Conservation (phyloP, 2,329 filamentous ascomycete species). For the Apiospora saccharicola region DNA sequence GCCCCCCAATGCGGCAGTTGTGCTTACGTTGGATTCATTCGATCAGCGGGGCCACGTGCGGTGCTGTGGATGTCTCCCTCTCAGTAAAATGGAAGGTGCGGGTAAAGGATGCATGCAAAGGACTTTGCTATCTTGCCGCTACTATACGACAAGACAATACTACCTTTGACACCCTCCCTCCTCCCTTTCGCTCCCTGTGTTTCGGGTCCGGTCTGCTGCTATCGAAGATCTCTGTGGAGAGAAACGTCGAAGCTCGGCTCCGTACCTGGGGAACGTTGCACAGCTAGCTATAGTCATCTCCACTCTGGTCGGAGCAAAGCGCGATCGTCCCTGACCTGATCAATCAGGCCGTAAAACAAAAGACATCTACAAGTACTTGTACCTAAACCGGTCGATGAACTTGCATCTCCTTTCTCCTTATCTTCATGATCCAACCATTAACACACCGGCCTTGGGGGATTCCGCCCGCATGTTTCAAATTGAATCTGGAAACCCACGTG, state of each 20-base stretch:
- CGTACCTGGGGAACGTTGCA: neutral
- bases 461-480: slow-evolving; percentile 1
- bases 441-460: neutral
- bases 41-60: slow-evolving; percentile 9
- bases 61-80: slow-evolving; percentile 12
- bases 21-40: slow-evolving; percentile 19
- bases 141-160: neutral
- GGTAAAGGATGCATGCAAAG: neutral
- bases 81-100: neutral
- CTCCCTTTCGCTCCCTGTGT: neutral
- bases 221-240: neutral
- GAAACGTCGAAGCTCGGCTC: neutral
- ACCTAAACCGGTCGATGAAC: neutral
- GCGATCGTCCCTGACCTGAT: neutral
- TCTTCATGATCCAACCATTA: neutral
- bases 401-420: neutral
- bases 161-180: neutral
- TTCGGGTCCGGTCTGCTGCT: neutral
- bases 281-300: neutral
- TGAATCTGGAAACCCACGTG: slow-evolving; percentile 1
- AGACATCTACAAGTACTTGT: neutral
- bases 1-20: slow-evolving; percentile 11
- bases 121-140: neutral
- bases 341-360: neutral
- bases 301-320: neutral